phyloP scores from a whole-genome alignment of 371 early-diverging fungal genomes.

The Phascolomyces articulosus region DNA sequence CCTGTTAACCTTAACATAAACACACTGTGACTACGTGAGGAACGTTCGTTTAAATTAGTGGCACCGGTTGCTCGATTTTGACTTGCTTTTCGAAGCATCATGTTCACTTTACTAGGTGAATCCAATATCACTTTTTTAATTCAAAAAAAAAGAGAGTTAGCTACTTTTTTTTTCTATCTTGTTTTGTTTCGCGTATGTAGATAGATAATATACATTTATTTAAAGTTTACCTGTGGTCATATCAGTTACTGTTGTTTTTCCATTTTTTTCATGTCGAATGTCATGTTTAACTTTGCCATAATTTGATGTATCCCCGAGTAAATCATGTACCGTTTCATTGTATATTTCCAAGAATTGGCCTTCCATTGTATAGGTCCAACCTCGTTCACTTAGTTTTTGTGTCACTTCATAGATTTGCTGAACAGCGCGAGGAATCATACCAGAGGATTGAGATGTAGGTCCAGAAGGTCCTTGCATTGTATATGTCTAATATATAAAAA shows the following conservation, averaged over 20 bases:
- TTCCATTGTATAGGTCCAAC: slow-evolving; percentile 89
- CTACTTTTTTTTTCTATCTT: background rate
- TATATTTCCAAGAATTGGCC: slow-evolving; percentile 94
- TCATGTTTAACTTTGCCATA: slow-evolving; percentile 74
- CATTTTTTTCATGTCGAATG: slow-evolving; percentile 75
- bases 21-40: slow-evolving; percentile 96
- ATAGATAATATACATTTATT: no score
- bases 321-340: slow-evolving; percentile 90
- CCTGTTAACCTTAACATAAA: slow-evolving; percentile 85
- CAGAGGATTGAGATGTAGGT: slow-evolving; percentile 47
- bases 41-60: slow-evolving; percentile 94
- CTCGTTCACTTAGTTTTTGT: slow-evolving; percentile 71
- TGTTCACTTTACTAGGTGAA: slow-evolving; percentile 72
- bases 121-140: slow-evolving; percentile 52
- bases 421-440: slow-evolving; percentile 93
- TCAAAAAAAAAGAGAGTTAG: background rate
- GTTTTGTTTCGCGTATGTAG: background rate
- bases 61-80: slow-evolving; percentile 88
- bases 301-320: slow-evolving; percentile 41
- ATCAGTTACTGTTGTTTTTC: slow-evolving; percentile 82
- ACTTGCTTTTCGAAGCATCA: slow-evolving; percentile 74
- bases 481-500: slow-evolving; percentile 48
- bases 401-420: slow-evolving; percentile 84
- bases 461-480: slow-evolving; percentile 80
- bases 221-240: slow-evolving; percentile 58